Percentiles rank a stretch among this genome's conserved stretches.
phyloP scores from a whole-genome alignment of 2,329 filamentous ascomycete species.

The Aspergillus chevalieri region DNA sequence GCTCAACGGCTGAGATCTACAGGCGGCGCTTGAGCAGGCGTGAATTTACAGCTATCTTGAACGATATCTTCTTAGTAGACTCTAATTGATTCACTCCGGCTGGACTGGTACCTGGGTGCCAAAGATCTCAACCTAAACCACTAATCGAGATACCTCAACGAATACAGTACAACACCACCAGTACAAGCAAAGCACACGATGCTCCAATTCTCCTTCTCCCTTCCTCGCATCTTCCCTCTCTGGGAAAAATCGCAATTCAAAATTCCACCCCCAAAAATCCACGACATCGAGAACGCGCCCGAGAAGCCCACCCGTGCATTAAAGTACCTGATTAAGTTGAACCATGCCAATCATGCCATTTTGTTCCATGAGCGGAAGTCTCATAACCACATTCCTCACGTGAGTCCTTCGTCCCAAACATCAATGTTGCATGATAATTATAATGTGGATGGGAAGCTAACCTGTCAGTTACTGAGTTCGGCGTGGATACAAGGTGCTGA shows the following conservation, averaged over 20 bases:
- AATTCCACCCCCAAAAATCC: slow-evolving; percentile 63
- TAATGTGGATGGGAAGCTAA: background rate
- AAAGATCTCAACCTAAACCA: background rate
- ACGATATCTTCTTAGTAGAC: too few relatives aligned
- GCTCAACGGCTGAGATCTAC: too few relatives aligned
- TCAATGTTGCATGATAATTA: background rate
- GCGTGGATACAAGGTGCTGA: slow-evolving; percentile 79
- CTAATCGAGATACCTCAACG: background rate
- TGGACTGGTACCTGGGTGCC: background rate
- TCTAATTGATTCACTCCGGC: too few relatives aligned
- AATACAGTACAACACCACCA: background rate
- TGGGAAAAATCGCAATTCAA: slow-evolving; percentile 26
- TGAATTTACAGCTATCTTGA: too few relatives aligned
- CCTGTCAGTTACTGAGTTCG: slow-evolving; percentile 62
- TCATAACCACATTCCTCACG: slow-evolving; percentile 78
- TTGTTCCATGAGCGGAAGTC: slow-evolving; percentile 68
- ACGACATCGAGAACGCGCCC: slow-evolving; percentile 71
- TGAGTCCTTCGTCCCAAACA: too few relatives aligned
- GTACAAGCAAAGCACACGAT: slow-evolving; percentile 5
- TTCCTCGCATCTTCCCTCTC: slow-evolving; percentile 19
- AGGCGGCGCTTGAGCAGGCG: too few relatives aligned
- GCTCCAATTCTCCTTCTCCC: slow-evolving; percentile 16
- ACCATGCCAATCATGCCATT: slow-evolving; percentile 84
- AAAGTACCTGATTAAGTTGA: slow-evolving; percentile 84
- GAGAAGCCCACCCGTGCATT: slow-evolving; percentile 76